Base-by-base conservation (phyloP, 768 basidiomycete species). In the Agrocybe pediades region DNA sequence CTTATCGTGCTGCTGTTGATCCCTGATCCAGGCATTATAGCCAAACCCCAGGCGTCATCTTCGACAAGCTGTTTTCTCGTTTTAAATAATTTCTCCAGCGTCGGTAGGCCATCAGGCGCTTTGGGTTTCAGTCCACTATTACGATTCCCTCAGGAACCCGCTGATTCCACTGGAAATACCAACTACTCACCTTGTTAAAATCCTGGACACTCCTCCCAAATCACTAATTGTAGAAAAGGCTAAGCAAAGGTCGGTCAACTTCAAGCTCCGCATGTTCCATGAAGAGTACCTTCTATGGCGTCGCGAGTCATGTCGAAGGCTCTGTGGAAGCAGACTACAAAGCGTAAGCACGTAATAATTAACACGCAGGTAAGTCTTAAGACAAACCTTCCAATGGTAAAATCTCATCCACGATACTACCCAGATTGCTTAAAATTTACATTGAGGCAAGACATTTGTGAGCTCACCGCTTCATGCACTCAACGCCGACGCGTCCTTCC, bases 21-120 rank as follows among this genome's bases (percentile, higher is more conserved):
- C 1, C 91, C 90, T 9, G 88, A 87, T 3, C 91, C 91, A 2
- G 89, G 86, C 57, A 92, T 79, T 45, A 94, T 79, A 8, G 70
- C 75, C 41, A 78, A 62, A 2, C 68, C 71, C 71, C 73, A 75
- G 11, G 68, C 63, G 36, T 71, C 69, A 13, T 72, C 69, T n/a
- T 71, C 70, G 16, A 71, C 63, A 9, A 74, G 58, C n/a, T 67
- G 58, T 48, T 71, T 68, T 45, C 72, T 69, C 33, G 59, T 64
- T 20, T 64, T 64, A 54, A 77, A 74, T 25, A 85, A 66, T 39
- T 68, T 62, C 50, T 73, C 58, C n/a, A 85, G 59, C 0, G 64
- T 65, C 21, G 72, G 47, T 21, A 85, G 63, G 19, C 76, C 79
- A 36, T 74, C 69, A 4, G 65, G 65, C 3, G 74, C 83, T 6